Evolutionary conservation across 306 rosid genomes (phyloP).

Genomic region (Pachyrhizus erosus): DNA sequence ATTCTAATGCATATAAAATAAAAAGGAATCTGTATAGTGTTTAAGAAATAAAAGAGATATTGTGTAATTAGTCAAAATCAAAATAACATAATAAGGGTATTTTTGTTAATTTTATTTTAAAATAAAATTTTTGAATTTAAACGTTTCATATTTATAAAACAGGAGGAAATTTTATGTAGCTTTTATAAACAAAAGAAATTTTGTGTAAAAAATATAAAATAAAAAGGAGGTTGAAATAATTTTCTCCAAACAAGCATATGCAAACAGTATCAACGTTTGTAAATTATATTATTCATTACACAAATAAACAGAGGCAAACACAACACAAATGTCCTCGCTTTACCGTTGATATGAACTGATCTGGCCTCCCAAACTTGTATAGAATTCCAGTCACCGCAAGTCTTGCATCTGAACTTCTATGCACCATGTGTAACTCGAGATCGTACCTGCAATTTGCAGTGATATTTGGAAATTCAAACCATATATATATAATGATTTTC

Average conservation of each 20-base stretch:
- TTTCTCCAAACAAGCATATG: not conserved
- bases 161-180: not conserved
- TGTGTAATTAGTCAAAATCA: too few relatives aligned
- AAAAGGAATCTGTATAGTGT: too few relatives aligned
- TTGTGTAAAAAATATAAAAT: too few relatives aligned
- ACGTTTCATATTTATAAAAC: not conserved
- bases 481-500: too few relatives aligned
- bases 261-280: not conserved
- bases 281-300: not conserved
- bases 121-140: too few relatives aligned
- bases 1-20: too few relatives aligned
- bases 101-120: too few relatives aligned
- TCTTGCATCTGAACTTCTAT: not conserved
- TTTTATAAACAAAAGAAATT: too few relatives aligned
- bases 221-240: too few relatives aligned
- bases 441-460: not conserved
- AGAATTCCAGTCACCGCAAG: not conserved
- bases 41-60: too few relatives aligned
- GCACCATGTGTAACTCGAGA: constrained; percentile 3
- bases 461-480: not conserved
- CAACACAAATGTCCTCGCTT: not conserved
- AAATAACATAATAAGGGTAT: too few relatives aligned
- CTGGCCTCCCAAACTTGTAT: not conserved
- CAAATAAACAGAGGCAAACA: not conserved
- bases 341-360: not conserved